Evolutionary conservation across 1,139 yeast genomes (phyloP), one percentile per base, ranked within the genome.

Genomic region (Zygosaccharomyces sapae): DNA sequence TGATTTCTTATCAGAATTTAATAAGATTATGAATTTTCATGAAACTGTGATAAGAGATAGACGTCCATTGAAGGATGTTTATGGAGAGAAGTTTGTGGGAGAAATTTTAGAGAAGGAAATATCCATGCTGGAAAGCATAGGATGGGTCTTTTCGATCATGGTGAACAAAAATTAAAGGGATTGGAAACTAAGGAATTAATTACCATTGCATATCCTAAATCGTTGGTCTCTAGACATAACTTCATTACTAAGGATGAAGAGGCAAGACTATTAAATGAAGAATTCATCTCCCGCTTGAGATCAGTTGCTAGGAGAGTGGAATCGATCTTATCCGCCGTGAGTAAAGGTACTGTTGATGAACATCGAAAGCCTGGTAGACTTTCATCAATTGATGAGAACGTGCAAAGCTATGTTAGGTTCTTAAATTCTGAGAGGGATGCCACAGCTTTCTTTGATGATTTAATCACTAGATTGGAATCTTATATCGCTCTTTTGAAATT

Each of bases 121-220:
- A 56, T 72, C 71, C 4, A 77, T 83, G 57, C 67, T 92, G 37
- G 80, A 81, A 43, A 82, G 78, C 46, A 76, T 81, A 46, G 96
- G 95, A 0, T 81, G 83, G 73, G 74, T 22, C 72, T n/a, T 76
- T 78, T 76, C 53, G 82, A 80, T 42, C 69, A 87, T 45, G 98
- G 98, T 25, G 96, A 90, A 61, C 81, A 81, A 61, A 89, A 89
- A 64, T 74, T 94, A 59, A 92, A 94, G 67, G 98, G 98, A 20
- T 75, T 94, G 35, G 98, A 94, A 76, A 84, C 90, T 34, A 96
- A 96, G 1, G 98, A 94, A 63, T 76, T 77, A 41, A 83, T 94
- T 31, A 86, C 95, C 9, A 74, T 89, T 46, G 81, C 81, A 0
- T 90, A 83, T 69, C 95, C 97, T 2, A 73, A 74, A 51, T 72